Percentiles rank a stretch among this genome's conserved stretches.
Conservation (phyloP, 1,139 yeast genomes). For the Yamadazyma taylorii region DNA sequence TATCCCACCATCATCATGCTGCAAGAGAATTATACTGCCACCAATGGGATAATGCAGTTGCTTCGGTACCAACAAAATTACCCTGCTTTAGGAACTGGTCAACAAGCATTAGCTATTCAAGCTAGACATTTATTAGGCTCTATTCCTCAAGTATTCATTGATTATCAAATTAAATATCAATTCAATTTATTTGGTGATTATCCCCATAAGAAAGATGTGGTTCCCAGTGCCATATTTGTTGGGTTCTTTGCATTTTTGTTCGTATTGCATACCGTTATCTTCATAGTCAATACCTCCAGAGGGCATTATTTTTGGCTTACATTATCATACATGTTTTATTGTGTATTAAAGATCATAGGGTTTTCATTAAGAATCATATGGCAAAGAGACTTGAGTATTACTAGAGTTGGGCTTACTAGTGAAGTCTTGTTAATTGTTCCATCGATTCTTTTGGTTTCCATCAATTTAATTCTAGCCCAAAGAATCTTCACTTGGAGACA, state of each 20-base stretch:
- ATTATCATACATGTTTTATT: constrained; percentile 33
- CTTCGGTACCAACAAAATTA: constrained; percentile 24
- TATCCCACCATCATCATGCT: too few species aligned
- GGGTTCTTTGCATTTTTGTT: constrained; percentile 30
- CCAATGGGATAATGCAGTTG: constrained; percentile 34
- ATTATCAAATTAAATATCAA: constrained; percentile 15
- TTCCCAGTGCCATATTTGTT: constrained; percentile 34
- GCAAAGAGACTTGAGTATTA: constrained; percentile 27
- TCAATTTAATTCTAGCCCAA: constrained; percentile 70
- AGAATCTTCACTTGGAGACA: constrained; percentile 82
- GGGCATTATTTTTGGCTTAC: constrained; percentile 43
- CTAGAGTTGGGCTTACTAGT: constrained; percentile 58
- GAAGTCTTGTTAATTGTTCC: constrained; percentile 61
- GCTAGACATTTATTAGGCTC: constrained; percentile 16
- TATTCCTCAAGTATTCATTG: constrained; percentile 15
- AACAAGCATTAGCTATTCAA: constrained; percentile 14
- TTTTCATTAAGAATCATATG: constrained; percentile 34
- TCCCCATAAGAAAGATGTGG: constrained; percentile 30
- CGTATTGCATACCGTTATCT: constrained; percentile 28
- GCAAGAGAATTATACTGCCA: constrained; percentile 18
- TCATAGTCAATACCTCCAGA: constrained; percentile 31
- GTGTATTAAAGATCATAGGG: constrained; percentile 32
- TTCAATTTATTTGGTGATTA: constrained; percentile 37
- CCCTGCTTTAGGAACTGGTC: constrained; percentile 21
- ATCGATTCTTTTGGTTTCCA: constrained; percentile 53